Evolutionary conservation across 306 rosid species (phyloP), one percentile per base, ranked within the genome.

Genomic region (Prunus persica): DNA sequence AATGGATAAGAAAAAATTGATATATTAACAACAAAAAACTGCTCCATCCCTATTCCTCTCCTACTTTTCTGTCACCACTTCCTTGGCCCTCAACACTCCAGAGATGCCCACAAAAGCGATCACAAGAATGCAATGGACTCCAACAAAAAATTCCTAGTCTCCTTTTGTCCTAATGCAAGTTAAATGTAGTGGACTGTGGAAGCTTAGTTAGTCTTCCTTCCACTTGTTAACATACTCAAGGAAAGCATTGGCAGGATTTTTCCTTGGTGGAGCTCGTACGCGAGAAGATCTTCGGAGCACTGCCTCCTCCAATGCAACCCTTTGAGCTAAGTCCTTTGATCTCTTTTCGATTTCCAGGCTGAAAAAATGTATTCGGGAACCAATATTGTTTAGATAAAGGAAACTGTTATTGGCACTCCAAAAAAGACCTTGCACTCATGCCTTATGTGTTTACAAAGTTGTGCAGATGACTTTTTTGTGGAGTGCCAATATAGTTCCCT

Each of bases 241-340:
- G 87, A 89, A 92, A 69, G 97, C 93, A 82, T 83, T 81, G 20
- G 91, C 91, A 54, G 93, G 93, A 77, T 90, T 92, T 81, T 89
- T 88, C 84, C 91, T 82, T 1, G 96, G 97, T 56, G 97, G 93
- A 71, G 97, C 96, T 76, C 97, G 90, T 24, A 95, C 97, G 11
- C 98, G 97, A 66, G 96, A 89, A 72, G 98, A 93, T 84, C 98
- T 87, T 81, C 98, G 91, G 55, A 91, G 81, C 56, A 88, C 82
- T 13, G 93, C 85, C 76, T 93, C 96, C 57, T 91, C 98, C 78
- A 74, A 4, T 52, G 82, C 88, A 76, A 81, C 71, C 82, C 76
- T 86, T 63, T 85, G 87, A 68, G 80, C 80, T 79, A 87, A 76
- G 24, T 87, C 94, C 84, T 85, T 93, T 18, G 91, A 76, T 74